A percentile compares a stretch with the other conserved stretches of the same genome.
Conservation (phyloP, 2,329 filamentous ascomycete species). For the Graphiopsis chlorocephala region DNA sequence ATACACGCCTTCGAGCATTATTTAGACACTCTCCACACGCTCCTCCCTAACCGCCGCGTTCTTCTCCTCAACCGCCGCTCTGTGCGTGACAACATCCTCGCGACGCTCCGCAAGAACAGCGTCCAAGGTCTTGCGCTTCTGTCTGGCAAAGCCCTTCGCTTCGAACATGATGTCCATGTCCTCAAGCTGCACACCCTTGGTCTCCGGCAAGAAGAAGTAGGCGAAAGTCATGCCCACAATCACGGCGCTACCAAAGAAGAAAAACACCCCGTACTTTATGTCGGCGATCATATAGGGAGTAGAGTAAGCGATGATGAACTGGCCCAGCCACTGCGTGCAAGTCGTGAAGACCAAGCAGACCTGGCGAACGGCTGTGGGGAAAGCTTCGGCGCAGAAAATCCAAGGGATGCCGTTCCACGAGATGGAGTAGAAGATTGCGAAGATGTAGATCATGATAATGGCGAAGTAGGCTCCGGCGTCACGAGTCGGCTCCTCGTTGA, state of each 20-base stretch:
- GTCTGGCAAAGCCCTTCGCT: slow-evolving; percentile 5
- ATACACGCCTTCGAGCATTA: background rate
- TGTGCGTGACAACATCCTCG: background rate
- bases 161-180: slow-evolving; percentile 10
- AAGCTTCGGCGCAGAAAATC: slow-evolving; percentile 50
- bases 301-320: slow-evolving; percentile 40
- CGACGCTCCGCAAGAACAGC: background rate
- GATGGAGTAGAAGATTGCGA: slow-evolving; percentile 52
- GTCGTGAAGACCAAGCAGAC: slow-evolving; percentile 40
- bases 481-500: slow-evolving; percentile 48
- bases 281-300: slow-evolving; percentile 35
- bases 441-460: slow-evolving; percentile 56
- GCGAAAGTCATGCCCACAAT: slow-evolving; percentile 37
- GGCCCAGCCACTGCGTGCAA: slow-evolving; percentile 39
- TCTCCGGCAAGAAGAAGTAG: slow-evolving; percentile 67
- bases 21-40: slow-evolving; percentile 2
- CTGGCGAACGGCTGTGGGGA: slow-evolving; percentile 42
- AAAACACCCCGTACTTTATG: slow-evolving; percentile 34
- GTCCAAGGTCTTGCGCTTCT: slow-evolving; percentile 11
- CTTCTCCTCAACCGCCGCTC: slow-evolving; percentile 1
- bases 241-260: slow-evolving; percentile 35
- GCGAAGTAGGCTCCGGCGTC: slow-evolving; percentile 49
- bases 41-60: background rate
- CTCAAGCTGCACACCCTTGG: slow-evolving; percentile 53
- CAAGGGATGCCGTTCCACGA: slow-evolving; percentile 39